Percentiles rank a stretch among this genome's conserved stretches.
These are phyloP conservation scores for Ceratocystis papillata DNA, from an alignment of 2,329 filamentous ascomycete genomes.

Conservation along the genomic window DNA sequence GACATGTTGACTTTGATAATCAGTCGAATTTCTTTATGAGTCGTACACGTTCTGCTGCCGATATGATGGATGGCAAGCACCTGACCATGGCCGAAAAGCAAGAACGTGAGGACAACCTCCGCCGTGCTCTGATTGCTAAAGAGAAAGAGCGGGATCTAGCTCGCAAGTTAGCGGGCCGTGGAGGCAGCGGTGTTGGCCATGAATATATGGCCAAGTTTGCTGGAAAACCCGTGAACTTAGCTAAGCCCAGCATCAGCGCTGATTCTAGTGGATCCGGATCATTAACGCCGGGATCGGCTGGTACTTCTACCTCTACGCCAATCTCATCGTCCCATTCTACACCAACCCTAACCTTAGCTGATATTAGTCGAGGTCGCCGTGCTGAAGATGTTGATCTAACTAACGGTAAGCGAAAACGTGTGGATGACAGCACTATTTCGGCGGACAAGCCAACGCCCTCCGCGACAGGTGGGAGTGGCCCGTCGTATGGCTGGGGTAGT, in stretches of 20 bases:
- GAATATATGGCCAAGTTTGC: slow-evolving; percentile 52
- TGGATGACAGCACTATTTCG: slow-evolving; percentile 38
- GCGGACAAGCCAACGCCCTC: slow-evolving; percentile 35
- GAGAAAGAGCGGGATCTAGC: slow-evolving; percentile 66
- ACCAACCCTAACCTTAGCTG: slow-evolving; percentile 33
- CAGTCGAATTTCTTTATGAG: slow-evolving; percentile 47
- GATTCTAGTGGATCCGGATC: background rate
- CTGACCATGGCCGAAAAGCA: slow-evolving; percentile 42
- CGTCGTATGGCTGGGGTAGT: slow-evolving; percentile 45
- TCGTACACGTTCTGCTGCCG: slow-evolving; percentile 44
- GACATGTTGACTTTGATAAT: slow-evolving; percentile 48
- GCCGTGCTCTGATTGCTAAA: slow-evolving; percentile 51
- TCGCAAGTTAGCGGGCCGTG: slow-evolving; percentile 53
- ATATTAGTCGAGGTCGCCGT: slow-evolving; percentile 34
- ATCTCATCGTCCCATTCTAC: slow-evolving; percentile 36
- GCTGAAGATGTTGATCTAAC: slow-evolving; percentile 44
- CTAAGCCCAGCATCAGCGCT: background rate
- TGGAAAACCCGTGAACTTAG: background rate
- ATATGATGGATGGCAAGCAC: slow-evolving; percentile 48
- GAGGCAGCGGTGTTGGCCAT: slow-evolving; percentile 50
- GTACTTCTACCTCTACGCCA: slow-evolving; percentile 22
- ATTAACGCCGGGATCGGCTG: background rate
- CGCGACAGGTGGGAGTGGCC: slow-evolving; percentile 26
- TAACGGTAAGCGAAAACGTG: slow-evolving; percentile 51
- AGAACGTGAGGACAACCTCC: slow-evolving; percentile 55